phyloP scores from a whole-genome alignment of 176 grass and related monocot species.

The Aegilops longissima region DNA sequence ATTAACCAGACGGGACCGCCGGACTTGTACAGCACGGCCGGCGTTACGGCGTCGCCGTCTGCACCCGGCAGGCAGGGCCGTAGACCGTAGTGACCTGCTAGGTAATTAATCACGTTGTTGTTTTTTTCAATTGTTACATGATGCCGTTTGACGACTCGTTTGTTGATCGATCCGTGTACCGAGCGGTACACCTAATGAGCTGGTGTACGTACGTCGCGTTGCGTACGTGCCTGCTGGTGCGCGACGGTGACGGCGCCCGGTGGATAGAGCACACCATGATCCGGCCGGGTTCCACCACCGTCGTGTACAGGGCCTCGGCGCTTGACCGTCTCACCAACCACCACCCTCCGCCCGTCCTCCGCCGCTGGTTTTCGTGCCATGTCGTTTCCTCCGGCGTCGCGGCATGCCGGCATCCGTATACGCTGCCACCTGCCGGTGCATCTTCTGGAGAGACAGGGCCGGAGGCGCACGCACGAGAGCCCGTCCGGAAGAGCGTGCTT shows the following conservation, averaged over 20 bases:
- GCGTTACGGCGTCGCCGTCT: constrained; percentile 1
- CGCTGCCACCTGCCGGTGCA: too few species aligned
- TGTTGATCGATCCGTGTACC: not conserved
- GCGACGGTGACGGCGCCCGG: not conserved
- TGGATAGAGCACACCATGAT: not conserved
- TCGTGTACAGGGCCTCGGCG: too few species aligned
- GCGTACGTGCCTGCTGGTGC: not conserved
- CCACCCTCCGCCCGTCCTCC: not conserved
- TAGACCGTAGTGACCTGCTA: too few species aligned
- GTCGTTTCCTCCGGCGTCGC: too few species aligned
- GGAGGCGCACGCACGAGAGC: too few species aligned
- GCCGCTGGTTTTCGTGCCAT: not conserved
- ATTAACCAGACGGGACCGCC: too few species aligned
- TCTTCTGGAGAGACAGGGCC: too few species aligned
- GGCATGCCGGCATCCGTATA: too few species aligned
- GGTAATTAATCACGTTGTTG: too few species aligned
- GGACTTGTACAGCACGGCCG: not conserved
- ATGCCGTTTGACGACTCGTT: not conserved
- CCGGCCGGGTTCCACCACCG: not conserved
- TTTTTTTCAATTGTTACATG: too few species aligned
- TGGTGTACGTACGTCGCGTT: not conserved
- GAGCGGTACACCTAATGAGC: not conserved
- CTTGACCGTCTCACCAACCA: not conserved
- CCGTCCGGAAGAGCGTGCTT: too few species aligned
- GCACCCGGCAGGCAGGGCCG: not conserved